Evolutionary conservation across 768 basidiomycete species (phyloP), one percentile per base, ranked within the genome.

Genomic region (Mycena galericulata): DNA sequence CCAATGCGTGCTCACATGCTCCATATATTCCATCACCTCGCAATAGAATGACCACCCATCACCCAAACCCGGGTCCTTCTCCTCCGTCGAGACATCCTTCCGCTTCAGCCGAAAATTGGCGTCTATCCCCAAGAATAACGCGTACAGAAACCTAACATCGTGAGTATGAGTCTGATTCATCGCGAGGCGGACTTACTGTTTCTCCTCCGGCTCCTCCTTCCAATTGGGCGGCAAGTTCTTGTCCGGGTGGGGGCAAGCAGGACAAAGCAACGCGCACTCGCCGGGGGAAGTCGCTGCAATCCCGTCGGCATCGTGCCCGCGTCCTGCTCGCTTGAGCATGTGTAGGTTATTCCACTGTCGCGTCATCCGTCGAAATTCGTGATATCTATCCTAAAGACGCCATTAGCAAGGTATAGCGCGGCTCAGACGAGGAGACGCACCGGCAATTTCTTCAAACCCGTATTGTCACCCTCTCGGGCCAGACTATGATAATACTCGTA

Each of bases 81-180:
- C 71, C 29, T 69, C 65, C 43, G 54, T 62, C 3, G 68, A 74
- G 0, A 65, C 58, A 8, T 63, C 77, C 55, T 71, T 60, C 3
- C 67, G 71, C 46, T 69, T 72, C 34, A 36, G 34, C 8, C 34
- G 34, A 14, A 36, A 36, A 36, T 36, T 36, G 6, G 34, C 34
- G 34, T 77, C 75, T 4, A 75, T 68, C 2, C 68, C 61, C 10
- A 74, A 14, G 57, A 75, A 72, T 6, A 73, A n/a, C 3, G 69
- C 60, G 40, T 71, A 74, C 3, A 65, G 34, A 40, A 64, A 76
- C 22, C 69, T 68, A 69, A 46, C 54, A 36, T 36, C 34, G 6
- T 36, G 34, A 7, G 6, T 36, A 36, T 6, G 8, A 6, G 6
- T 36, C 34, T 36, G 14, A 36, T 14, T 36, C 34, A 7, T 36